A percentile compares a stretch with the other conserved stretches of the same genome.
These are phyloP conservation scores for Lyophyllum semitale DNA, from an alignment of 768 basidiomycete species.

Conservation along the genomic window DNA sequence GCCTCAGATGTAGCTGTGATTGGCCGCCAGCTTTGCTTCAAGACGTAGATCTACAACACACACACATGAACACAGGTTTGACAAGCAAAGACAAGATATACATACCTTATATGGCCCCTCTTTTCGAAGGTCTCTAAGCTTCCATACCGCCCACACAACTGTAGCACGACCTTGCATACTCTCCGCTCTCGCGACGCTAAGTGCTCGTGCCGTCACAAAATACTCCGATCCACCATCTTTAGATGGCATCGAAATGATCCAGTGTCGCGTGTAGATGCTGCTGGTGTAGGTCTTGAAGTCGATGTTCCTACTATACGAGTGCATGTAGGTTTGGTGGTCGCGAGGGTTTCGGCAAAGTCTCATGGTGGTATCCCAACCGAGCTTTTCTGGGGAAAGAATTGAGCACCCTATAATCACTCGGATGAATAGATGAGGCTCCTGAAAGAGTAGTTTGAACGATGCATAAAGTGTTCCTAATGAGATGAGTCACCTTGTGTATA, in stretches of 20 bases:
- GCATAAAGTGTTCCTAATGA: not conserved
- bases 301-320: not conserved
- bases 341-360: not conserved
- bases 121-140: not conserved
- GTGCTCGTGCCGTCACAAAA: not conserved
- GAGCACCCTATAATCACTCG: not conserved
- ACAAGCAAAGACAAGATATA: not conserved
- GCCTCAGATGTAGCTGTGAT: not conserved
- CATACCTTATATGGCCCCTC: no score
- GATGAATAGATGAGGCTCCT: not conserved
- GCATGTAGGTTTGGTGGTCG: not conserved
- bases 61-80: not conserved
- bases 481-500: conserved; percentile 9
- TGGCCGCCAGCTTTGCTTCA: not conserved
- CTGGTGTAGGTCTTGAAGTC: not conserved
- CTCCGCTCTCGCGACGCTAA: not conserved
- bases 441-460: not conserved
- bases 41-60: conserved; percentile 1
- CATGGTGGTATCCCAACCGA: conserved; percentile 1
- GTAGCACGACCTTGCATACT: not conserved
- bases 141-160: not conserved
- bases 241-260: conserved; percentile 2
- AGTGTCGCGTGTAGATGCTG: not conserved
- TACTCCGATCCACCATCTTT: not conserved
- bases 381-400: not conserved